Base-by-base conservation (phyloP, 2,329 filamentous ascomycete genomes). In the Orbilia ellipsospora region DNA sequence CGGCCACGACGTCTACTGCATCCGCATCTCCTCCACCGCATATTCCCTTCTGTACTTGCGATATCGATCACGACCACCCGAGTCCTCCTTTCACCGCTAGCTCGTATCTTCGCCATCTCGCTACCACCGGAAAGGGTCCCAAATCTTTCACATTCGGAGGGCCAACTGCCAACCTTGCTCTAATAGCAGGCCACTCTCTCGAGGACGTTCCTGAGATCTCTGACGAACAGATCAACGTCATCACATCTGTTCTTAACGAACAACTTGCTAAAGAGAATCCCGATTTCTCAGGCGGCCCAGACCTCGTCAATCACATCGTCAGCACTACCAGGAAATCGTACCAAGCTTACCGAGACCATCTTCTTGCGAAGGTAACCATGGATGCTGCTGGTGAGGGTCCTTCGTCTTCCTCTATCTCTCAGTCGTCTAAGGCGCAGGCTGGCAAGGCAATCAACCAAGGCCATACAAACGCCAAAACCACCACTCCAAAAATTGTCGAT, bases 211-310 rank as follows among this genome's bases (percentile, higher is more conserved):
- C 60, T 8, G 48, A 54, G 1, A 54, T 54, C 13, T 40, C 60
- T 28, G 36, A 54, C 10, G 60, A 63, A 16, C 60, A 63, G n/a
- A 42, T 48, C 15, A 23, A 63, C 6, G n/a, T 63, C 4, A 31
- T 63, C 16, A 54, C 45, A 4, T 18, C 36, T 5, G 20, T 42
- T 23, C 15, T 63, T 3, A 26, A 52, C 7, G 26, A 63, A 12
- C 28, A 63, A 8, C 48, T 63, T 7, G 1, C 16, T 23, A 45
- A 28, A 15, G 50, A 23, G 13, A 28, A 42, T 16, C n/a, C 16
- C 1, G 7, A n/a, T 5, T n/a, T 15, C 31, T 12, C 40, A 12
- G 18, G 28, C 13, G n/a, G 10, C 13, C 20, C 26, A 8, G 48
- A 54, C 5, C 20, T 61, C 16, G 44, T 61, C 12, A 10, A 28